Evolutionary conservation across 306 rosid species (phyloP).

Genomic region (Acacia acuminata): DNA sequence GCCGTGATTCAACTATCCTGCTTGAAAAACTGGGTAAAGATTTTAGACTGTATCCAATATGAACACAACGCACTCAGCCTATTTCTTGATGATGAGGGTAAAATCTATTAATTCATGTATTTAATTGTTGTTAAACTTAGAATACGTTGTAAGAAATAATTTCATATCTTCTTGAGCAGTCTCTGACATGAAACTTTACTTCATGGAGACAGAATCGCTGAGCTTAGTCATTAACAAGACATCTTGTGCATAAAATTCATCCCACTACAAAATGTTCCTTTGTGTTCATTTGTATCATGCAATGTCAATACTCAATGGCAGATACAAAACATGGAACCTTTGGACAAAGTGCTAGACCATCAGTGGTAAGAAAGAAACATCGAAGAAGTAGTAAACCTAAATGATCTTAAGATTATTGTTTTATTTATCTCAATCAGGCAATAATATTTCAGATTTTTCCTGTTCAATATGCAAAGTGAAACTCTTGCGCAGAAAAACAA

Average conservation of each 20-base stretch:
- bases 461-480: background rate
- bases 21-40: background rate
- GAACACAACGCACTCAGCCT: background rate
- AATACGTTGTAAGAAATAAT: background rate
- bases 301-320: background rate
- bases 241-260: slow-evolving; percentile 6
- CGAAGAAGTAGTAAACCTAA: background rate
- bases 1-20: background rate
- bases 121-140: background rate
- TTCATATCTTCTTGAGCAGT: background rate
- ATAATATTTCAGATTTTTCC: slow-evolving; percentile 3
- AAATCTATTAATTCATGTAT: background rate
- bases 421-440: background rate
- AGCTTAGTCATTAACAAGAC: background rate
- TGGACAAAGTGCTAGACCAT: background rate
- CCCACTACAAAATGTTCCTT: background rate
- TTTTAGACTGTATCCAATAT: background rate
- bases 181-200: slow-evolving; percentile 2
- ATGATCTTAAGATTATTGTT: background rate
- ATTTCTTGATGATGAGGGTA: background rate
- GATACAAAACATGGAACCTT: background rate
- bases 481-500: background rate
- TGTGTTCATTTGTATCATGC: background rate
- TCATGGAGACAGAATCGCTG: background rate
- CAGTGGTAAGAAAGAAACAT: background rate